Evolutionary conservation across 2,329 filamentous ascomycete genomes (phyloP).

Genomic region (Venturia aucupariae): DNA sequence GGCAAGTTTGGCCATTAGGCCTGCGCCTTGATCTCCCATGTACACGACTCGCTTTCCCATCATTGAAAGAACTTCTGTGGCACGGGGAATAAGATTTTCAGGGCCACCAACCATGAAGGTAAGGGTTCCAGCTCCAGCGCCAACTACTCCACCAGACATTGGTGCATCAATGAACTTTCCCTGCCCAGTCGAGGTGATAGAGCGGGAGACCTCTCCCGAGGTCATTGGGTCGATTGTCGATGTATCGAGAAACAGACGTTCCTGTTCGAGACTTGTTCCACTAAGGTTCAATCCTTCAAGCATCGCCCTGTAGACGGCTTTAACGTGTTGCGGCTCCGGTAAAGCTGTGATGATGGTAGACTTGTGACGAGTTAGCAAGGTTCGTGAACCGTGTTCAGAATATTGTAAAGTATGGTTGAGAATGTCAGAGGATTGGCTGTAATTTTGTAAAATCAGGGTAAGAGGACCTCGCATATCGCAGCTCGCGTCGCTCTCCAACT

Average conservation of each 20-base stretch:
- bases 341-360: constrained; percentile 81
- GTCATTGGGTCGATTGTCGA: constrained; percentile 92
- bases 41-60: constrained; percentile 87
- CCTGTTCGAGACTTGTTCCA: constrained; percentile 37
- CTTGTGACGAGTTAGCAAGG: constrained; percentile 37
- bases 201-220: constrained; percentile 66
- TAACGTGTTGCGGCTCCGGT: constrained; percentile 81
- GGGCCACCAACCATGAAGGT: constrained; percentile 91
- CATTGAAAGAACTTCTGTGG: constrained; percentile 59
- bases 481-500: constrained; percentile 48
- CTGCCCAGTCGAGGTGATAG: constrained; percentile 55
- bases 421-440: constrained; percentile 65
- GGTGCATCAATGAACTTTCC: constrained; percentile 87
- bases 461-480: constrained; percentile 36
- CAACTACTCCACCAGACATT: constrained; percentile 94
- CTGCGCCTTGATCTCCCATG: constrained; percentile 74
- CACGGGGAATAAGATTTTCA: constrained; percentile 49
- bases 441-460: constrained; percentile 51
- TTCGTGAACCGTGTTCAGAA: background rate
- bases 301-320: constrained; percentile 70
- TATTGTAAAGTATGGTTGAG: constrained; percentile 13
- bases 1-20: constrained; percentile 83
- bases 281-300: constrained; percentile 50
- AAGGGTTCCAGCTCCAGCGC: constrained; percentile 74
- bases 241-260: constrained; percentile 85